Base-by-base conservation (phyloP, 208 protist genomes). In the Porcisia deanei region DNA sequence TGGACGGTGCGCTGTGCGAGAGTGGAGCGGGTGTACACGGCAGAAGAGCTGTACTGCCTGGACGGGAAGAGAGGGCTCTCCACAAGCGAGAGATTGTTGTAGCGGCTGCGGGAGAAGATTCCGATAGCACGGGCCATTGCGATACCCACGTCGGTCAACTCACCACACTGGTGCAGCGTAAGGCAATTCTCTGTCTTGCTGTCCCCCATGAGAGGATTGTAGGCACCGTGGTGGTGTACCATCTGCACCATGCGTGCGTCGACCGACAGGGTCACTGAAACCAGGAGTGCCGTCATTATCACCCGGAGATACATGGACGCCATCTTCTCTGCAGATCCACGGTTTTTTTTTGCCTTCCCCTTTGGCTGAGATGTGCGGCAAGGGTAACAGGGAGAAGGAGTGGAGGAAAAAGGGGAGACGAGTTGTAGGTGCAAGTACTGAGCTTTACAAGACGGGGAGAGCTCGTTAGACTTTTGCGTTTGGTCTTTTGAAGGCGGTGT, bases 11-110 rank as follows among this genome's bases (percentile, higher is more conserved):
- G 87, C 68, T 84, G 73, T 34, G 83, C 75, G 63, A 69, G 74
- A 12, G 87, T 91, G 25, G 87, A 89, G 67, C 85, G 87, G 22
- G 85, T 87, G 82, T 88, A 86, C 70, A 90, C 78, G 39, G 88
- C 63, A 7, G 84, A 87, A 59, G 81, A 79, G 76, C 88, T 88
- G 79, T 87, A 88, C 34, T 20, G 63, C 41, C 64, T 66, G n/a
- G 63, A 58, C 16, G 77, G 76, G 65, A 86, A 88, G 77, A 88
- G 81, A n/a, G 81, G 71, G 47, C 64, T 64, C 70, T 84, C 77
- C 58, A 86, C 86, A 41, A 84, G 2, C 12, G 60, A 68, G 66
- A 69, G 72, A 60, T 87, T 59, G 83, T 86, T 85, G 82, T 89
- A 89, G 67, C 85, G 81, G 22, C 45, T 53, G 57, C 84, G 84